A percentile compares a stretch with the other conserved stretches of the same genome.
phyloP scores from a whole-genome alignment of 2,329 filamentous ascomycete species.

The Westerdykella sp. region DNA sequence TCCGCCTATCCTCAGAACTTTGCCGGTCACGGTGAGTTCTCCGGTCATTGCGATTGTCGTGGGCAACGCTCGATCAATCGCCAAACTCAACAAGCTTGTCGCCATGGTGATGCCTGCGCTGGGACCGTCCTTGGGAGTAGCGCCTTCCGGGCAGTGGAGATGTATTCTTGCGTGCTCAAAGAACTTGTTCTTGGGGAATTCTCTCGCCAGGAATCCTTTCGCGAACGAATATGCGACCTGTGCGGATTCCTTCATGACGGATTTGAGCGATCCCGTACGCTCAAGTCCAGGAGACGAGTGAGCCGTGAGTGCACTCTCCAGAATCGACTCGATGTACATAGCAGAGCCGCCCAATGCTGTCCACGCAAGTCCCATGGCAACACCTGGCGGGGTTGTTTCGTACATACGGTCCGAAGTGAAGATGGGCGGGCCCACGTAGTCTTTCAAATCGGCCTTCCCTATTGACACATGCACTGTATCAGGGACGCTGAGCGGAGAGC shows the following conservation, averaged over 20 bases:
- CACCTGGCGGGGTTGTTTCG: slow-evolving; percentile 74
- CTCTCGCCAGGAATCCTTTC: slow-evolving; percentile 77
- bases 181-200: slow-evolving; percentile 87
- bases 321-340: slow-evolving; percentile 93
- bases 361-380: slow-evolving; percentile 97
- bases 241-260: slow-evolving; percentile 97
- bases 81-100: slow-evolving; percentile 81
- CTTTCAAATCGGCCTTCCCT: slow-evolving; percentile 81
- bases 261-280: slow-evolving; percentile 89
- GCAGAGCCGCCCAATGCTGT: slow-evolving; percentile 95
- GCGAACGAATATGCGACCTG: slow-evolving; percentile 93
- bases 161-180: slow-evolving; percentile 95
- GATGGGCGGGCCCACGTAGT: slow-evolving; percentile 92
- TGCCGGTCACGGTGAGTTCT: slow-evolving; percentile 92
- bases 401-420: slow-evolving; percentile 96
- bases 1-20: slow-evolving; percentile 90
- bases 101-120: slow-evolving; percentile 94
- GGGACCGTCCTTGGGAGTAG: slow-evolving; percentile 81
- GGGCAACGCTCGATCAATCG: slow-evolving; percentile 68
- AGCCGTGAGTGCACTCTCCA: slow-evolving; percentile 72
- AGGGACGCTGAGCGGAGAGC: slow-evolving; percentile 74
- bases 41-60: slow-evolving; percentile 96
- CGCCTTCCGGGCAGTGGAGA: slow-evolving; percentile 92
- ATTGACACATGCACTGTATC: slow-evolving; percentile 82
- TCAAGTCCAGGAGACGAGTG: slow-evolving; percentile 73